Percentiles rank a stretch among this genome's conserved stretches.
Conservation (phyloP, 2,329 filamentous ascomycete species). For the Cercospora sp. region DNA sequence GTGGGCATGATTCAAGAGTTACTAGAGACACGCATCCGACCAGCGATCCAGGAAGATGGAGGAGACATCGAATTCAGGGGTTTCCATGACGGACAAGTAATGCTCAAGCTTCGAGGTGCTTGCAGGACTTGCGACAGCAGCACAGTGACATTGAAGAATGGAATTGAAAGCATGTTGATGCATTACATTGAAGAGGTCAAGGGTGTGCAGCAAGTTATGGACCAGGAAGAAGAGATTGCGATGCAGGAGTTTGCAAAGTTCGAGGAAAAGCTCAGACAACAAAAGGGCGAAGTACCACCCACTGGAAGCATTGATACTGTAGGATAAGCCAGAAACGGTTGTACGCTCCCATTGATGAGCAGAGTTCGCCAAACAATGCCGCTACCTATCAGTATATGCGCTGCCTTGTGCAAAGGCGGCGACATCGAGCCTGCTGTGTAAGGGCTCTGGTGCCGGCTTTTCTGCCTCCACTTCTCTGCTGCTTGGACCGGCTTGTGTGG, state of each 20-base stretch:
- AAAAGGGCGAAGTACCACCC: constrained; percentile 56
- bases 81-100: constrained; percentile 75
- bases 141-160: constrained; percentile 94
- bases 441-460: neutral
- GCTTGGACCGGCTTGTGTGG: neutral
- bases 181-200: constrained; percentile 89
- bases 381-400: constrained; percentile 24
- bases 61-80: constrained; percentile 95
- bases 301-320: constrained; percentile 56
- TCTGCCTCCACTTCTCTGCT: neutral
- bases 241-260: constrained; percentile 89
- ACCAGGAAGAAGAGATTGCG: constrained; percentile 87
- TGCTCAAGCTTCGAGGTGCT: constrained; percentile 77
- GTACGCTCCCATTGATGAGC: neutral
- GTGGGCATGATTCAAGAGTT: constrained; percentile 99
- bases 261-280: constrained; percentile 74
- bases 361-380: neutral
- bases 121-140: constrained; percentile 96
- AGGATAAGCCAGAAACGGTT: constrained; percentile 11
- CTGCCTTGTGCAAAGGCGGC: constrained; percentile 25
- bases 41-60: constrained; percentile 95
- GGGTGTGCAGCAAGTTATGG: constrained; percentile 84
- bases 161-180: constrained; percentile 97
- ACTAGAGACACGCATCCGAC: constrained; percentile 89
- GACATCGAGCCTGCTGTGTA: constrained; percentile 20